phyloP scores from a whole-genome alignment of 192 early-diverging fungal species.

The Thoreauomyces humboldtii region DNA sequence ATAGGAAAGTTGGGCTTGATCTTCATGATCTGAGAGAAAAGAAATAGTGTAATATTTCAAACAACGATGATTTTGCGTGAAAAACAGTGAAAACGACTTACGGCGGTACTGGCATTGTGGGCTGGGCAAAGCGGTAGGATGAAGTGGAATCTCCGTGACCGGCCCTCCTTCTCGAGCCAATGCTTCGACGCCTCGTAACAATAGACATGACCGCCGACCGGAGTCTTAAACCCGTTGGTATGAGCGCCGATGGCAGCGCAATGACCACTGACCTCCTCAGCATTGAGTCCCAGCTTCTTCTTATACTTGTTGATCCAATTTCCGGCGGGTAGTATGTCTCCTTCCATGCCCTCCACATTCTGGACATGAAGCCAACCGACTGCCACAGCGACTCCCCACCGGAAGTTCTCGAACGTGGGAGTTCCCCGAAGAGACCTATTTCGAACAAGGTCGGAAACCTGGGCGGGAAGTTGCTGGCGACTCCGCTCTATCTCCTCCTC shows the following conservation, averaged over 20 bases:
- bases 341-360: not conserved
- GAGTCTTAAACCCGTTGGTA: not conserved
- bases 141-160: not conserved
- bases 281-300: not conserved
- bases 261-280: not conserved
- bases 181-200: not conserved
- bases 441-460: not conserved
- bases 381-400: not conserved
- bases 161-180: not conserved
- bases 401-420: not conserved
- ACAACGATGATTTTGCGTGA: no score
- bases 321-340: not conserved
- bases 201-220: not conserved
- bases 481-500: no score
- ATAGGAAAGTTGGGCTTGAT: not conserved
- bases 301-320: not conserved
- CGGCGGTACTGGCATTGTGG: not conserved
- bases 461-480: not conserved
- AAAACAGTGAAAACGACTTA: no score
- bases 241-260: not conserved
- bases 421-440: not conserved
- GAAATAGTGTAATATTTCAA: no score
- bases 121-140: not conserved
- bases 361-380: not conserved
- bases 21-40: slow-evolving; percentile 6